Evolutionary conservation across 306 rosid genomes (phyloP).

Genomic region (Quercus ilex): DNA sequence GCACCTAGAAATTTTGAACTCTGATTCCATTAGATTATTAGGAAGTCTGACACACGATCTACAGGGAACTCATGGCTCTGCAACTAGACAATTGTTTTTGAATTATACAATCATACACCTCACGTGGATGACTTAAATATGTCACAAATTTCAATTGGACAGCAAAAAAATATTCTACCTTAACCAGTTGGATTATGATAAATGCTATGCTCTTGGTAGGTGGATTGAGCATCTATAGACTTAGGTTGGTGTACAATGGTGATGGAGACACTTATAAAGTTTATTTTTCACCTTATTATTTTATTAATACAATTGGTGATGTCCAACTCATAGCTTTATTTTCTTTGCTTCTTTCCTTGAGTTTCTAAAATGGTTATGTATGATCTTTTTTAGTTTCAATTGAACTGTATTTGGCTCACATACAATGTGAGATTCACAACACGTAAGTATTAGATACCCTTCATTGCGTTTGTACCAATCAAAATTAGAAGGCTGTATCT

Average conservation of each 20-base stretch:
- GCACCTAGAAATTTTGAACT: no score
- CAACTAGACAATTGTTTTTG: conserved; percentile 20
- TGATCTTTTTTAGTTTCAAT: no score
- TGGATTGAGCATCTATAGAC: neutral
- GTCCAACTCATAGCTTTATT: neutral
- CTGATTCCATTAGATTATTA: no score
- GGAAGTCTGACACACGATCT: no score
- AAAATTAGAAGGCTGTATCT: neutral
- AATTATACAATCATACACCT: neutral
- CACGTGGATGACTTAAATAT: neutral
- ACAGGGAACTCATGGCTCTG: conserved; percentile 11
- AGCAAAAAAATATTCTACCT: neutral
- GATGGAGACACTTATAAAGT: no score
- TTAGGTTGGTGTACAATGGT: neutral
- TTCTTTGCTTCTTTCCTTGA: neutral
- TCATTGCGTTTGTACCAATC: neutral
- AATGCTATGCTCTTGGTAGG: neutral
- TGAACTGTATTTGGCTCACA: no score
- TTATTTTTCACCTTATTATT: no score
- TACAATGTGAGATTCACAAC: neutral
- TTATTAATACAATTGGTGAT: no score
- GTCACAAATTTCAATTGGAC: neutral
- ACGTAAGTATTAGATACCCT: neutral
- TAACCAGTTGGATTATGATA: neutral
- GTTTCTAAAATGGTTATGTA: neutral